phyloP scores from a whole-genome alignment of 2,329 filamentous ascomycete species.

The Claviceps sp. region DNA sequence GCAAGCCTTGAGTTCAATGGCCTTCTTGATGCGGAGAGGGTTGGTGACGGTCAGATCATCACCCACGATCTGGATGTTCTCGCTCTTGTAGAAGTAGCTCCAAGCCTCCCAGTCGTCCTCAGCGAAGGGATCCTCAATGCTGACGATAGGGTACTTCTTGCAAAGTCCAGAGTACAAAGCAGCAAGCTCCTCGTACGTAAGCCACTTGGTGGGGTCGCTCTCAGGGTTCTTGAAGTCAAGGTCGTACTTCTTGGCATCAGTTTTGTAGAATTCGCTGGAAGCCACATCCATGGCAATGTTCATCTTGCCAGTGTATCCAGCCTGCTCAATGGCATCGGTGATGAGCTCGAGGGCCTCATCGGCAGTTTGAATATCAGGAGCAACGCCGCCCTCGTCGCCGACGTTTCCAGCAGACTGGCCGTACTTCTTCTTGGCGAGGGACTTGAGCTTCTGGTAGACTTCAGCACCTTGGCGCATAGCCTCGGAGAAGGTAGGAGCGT shows the following conservation, averaged over 20 bases:
- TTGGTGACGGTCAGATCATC: slow-evolving; percentile 99
- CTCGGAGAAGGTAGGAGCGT: slow-evolving; percentile 84
- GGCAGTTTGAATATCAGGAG: slow-evolving; percentile 93
- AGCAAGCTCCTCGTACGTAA: slow-evolving; percentile 96
- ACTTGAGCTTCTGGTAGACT: slow-evolving; percentile 97
- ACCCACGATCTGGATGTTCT: slow-evolving; percentile 95
- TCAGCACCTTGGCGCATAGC: slow-evolving; percentile 92
- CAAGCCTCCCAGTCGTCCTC: slow-evolving; percentile 99
- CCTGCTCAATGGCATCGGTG: slow-evolving; percentile 82
- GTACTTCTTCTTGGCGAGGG: slow-evolving; percentile 97
- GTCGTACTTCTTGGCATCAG: slow-evolving; percentile 97
- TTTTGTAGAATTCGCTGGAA: slow-evolving; percentile 99
- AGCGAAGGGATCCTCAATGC: slow-evolving; percentile 97
- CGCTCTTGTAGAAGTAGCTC: slow-evolving; percentile 99
- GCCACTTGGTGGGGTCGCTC: slow-evolving; percentile 90
- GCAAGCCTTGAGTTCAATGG: slow-evolving; percentile 97
- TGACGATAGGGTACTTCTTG: slow-evolving; percentile 96
- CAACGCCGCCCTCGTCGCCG: slow-evolving; percentile 98
- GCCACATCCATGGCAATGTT: slow-evolving; percentile 99
- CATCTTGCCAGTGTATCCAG: slow-evolving; percentile 90
- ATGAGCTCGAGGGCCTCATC: slow-evolving; percentile 97
- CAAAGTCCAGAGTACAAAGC: slow-evolving; percentile 76
- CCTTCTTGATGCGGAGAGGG: slow-evolving; percentile 98
- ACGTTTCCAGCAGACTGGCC: slow-evolving; percentile 98
- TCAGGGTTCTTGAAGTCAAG: slow-evolving; percentile 99